Conservation (phyloP, 345 rosid species). For the Populus simonii region DNA sequence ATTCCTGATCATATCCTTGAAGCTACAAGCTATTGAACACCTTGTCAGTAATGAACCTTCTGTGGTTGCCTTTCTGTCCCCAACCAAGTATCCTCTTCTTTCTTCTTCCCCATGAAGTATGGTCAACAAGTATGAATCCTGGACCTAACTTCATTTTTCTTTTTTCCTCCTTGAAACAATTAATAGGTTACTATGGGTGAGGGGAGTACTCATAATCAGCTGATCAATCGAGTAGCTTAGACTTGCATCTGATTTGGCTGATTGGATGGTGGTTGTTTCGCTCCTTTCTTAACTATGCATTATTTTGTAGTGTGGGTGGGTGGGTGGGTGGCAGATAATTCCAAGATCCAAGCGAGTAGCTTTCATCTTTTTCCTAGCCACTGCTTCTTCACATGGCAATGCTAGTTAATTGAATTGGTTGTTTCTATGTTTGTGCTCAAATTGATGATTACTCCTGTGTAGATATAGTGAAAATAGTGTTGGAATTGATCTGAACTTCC, state of each 20-base stretch:
- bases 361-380: background rate
- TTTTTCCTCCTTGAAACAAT: background rate
- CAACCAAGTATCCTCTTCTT: background rate
- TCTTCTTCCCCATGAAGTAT: background rate
- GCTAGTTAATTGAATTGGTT: background rate
- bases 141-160: background rate
- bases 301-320: background rate
- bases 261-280: background rate
- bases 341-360: background rate
- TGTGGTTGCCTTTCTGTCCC: background rate
- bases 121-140: background rate
- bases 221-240: background rate
- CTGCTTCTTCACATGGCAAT: background rate
- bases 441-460: background rate
- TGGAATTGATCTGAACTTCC: conserved; percentile 13
- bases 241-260: background rate
- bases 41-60: background rate
- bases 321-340: background rate
- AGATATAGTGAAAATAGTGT: background rate
- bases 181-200: background rate
- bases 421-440: background rate
- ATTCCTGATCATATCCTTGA: background rate
- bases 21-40: background rate
- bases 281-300: background rate
- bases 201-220: background rate